A percentile compares a stretch with the other conserved stretches of the same genome.
Conservation (phyloP, 495 filamentous ascomycete genomes). For the Aspergillus cristatus region DNA sequence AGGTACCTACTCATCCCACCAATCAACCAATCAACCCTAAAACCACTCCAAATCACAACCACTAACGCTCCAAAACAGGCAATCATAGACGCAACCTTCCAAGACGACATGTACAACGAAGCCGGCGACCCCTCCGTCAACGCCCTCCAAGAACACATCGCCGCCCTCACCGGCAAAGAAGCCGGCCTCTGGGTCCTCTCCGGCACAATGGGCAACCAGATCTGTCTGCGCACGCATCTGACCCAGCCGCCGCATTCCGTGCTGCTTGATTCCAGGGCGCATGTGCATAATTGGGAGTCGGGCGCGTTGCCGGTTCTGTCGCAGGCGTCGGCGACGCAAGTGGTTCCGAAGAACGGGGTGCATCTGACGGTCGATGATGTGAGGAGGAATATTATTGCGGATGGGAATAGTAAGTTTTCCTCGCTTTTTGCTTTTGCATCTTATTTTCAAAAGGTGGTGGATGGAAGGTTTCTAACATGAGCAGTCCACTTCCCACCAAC, state of each 20-base stretch:
- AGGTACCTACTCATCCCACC: too few relatives aligned
- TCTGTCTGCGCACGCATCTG: conserved; percentile 57
- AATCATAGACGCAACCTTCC: conserved; percentile 40
- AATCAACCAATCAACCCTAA: too few relatives aligned
- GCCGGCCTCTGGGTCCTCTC: conserved; percentile 63
- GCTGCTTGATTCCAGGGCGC: conserved; percentile 54
- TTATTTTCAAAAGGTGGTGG: too few relatives aligned
- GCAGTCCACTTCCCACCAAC: conserved; percentile 56
- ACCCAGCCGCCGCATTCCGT: conserved; percentile 62
- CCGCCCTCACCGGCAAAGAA: conserved; percentile 54
- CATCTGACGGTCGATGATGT: conserved; percentile 63
- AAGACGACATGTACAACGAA: conserved; percentile 68
- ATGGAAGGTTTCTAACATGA: not conserved
- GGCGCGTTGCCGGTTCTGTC: conserved; percentile 54
- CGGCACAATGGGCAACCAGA: conserved; percentile 79
- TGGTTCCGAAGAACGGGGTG: conserved; percentile 49
- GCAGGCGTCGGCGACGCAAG: conserved; percentile 45
- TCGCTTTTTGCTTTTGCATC: not conserved
- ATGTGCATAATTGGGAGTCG: conserved; percentile 60
- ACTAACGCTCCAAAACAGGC: too few relatives aligned
- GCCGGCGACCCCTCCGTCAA: conserved; percentile 52
- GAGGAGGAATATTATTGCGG: conserved; percentile 38
- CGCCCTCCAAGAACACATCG: conserved; percentile 53
- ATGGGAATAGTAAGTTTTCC: conserved; percentile 25
- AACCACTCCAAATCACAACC: too few relatives aligned